These are phyloP conservation scores for Cercospora janseana DNA, from an alignment of 2,329 filamentous ascomycete genomes.

Conservation along the genomic window DNA sequence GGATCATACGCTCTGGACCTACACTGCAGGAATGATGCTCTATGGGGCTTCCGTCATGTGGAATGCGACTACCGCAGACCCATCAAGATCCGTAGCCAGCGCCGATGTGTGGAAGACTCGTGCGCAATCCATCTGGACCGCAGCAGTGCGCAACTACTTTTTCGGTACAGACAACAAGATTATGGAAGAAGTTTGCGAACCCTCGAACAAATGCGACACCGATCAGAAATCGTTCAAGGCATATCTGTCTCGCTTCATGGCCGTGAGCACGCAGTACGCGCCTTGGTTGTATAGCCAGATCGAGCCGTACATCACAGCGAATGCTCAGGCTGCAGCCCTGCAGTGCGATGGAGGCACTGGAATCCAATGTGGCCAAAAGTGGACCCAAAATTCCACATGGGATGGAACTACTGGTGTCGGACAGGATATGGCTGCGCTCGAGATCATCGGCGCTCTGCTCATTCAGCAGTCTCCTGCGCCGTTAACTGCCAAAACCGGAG, in stretches of 20 bases:
- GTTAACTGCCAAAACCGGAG: conserved; percentile 53
- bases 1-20: conserved; percentile 50
- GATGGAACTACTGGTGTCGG: conserved; percentile 54
- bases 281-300: conserved; percentile 54
- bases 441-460: conserved; percentile 47
- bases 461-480: conserved; percentile 40
- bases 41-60: conserved; percentile 47
- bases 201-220: conserved; percentile 41
- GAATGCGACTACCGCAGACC: conserved; percentile 20
- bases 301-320: conserved; percentile 53
- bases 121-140: conserved; percentile 29
- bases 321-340: conserved; percentile 55
- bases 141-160: conserved; percentile 42
- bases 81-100: conserved; percentile 7
- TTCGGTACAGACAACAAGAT: conserved; percentile 34
- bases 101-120: conserved; percentile 27
- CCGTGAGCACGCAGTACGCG: conserved; percentile 56
- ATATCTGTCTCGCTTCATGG: conserved; percentile 48
- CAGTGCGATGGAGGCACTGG: conserved; percentile 52
- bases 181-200: conserved; percentile 50
- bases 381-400: conserved; percentile 41
- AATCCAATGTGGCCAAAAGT: conserved; percentile 46
- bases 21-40: conserved; percentile 46
- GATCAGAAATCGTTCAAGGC: conserved; percentile 42
- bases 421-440: conserved; percentile 57